These are phyloP conservation scores for Yarrowia deformans DNA, from an alignment of 805 yeast species.

Conservation along the genomic window DNA sequence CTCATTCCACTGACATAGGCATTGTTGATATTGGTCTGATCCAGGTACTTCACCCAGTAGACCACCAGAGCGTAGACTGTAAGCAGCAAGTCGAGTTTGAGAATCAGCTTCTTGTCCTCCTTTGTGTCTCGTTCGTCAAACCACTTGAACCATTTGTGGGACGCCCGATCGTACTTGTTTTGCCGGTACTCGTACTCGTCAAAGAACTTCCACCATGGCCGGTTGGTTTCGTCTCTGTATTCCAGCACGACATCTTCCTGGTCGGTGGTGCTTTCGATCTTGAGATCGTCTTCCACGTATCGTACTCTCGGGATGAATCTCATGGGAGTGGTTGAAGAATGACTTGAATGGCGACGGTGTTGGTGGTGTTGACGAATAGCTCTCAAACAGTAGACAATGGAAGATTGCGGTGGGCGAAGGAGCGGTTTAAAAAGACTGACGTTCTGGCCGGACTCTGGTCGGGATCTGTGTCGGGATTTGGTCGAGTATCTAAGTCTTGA, in stretches of 20 bases:
- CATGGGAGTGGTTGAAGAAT: background rate
- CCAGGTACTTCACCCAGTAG: slow-evolving; percentile 67
- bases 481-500: no score
- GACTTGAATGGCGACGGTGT: background rate
- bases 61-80: slow-evolving; percentile 64
- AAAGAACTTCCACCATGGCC: slow-evolving; percentile 53
- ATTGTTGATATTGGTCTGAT: slow-evolving; percentile 53
- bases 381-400: background rate
- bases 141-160: slow-evolving; percentile 62
- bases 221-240: slow-evolving; percentile 42
- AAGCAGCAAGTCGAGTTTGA: slow-evolving; percentile 62
- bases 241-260: slow-evolving; percentile 15
- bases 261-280: slow-evolving; percentile 1
- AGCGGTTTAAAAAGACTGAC: no score
- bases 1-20: slow-evolving; percentile 71
- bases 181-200: slow-evolving; percentile 37
- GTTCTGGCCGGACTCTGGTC: no score
- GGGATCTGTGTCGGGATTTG: no score
- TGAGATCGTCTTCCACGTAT: background rate
- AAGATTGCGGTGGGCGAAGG: no score
- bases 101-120: slow-evolving; percentile 56
- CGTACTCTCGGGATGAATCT: background rate
- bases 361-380: background rate
- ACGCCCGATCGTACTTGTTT: slow-evolving; percentile 43
- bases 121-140: slow-evolving; percentile 58